A percentile compares a stretch with the other conserved stretches of the same genome.
These are phyloP conservation scores for Emergomyces orientalis DNA, from an alignment of 2,329 filamentous ascomycete genomes.

Conservation along the genomic window DNA sequence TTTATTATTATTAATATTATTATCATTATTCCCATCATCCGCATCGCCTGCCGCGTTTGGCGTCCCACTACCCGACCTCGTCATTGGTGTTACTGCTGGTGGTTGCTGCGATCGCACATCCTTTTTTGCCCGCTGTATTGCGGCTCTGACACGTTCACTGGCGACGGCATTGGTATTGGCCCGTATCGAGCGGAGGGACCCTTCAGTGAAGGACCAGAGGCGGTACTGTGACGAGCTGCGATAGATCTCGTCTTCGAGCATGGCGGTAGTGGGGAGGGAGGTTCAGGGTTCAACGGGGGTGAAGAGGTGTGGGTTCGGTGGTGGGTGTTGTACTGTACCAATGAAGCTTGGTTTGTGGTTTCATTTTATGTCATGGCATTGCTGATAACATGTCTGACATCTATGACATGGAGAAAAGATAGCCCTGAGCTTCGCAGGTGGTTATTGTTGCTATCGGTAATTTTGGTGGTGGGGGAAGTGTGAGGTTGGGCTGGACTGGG, in stretches of 20 bases:
- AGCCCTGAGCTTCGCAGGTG: background rate
- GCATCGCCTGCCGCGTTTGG: conserved; percentile 25
- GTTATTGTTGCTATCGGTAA: background rate
- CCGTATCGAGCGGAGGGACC: conserved; percentile 62
- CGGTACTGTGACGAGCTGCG: conserved; percentile 81
- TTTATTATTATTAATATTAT: background rate
- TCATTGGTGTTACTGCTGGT: conserved; percentile 14
- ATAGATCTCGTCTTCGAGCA: conserved; percentile 89
- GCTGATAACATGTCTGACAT: background rate
- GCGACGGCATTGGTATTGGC: conserved; percentile 71
- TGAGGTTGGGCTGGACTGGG: background rate
- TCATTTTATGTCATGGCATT: background rate
- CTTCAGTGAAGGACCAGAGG: conserved; percentile 81
- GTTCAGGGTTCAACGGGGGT: background rate
- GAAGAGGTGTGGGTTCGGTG: background rate
- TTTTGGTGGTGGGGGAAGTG: background rate
- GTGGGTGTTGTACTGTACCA: background rate
- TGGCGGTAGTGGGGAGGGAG: conserved; percentile 24
- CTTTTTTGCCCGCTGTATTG: conserved; percentile 43
- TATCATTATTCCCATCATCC: conserved; percentile 13
- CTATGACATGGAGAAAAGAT: background rate
- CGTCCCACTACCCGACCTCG: conserved; percentile 22
- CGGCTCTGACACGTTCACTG: conserved; percentile 54
- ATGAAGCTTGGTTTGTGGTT: background rate
- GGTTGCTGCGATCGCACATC: conserved; percentile 19